Base-by-base conservation (phyloP, 257 asterid genomes). In the Anisodus tanguticus region DNA sequence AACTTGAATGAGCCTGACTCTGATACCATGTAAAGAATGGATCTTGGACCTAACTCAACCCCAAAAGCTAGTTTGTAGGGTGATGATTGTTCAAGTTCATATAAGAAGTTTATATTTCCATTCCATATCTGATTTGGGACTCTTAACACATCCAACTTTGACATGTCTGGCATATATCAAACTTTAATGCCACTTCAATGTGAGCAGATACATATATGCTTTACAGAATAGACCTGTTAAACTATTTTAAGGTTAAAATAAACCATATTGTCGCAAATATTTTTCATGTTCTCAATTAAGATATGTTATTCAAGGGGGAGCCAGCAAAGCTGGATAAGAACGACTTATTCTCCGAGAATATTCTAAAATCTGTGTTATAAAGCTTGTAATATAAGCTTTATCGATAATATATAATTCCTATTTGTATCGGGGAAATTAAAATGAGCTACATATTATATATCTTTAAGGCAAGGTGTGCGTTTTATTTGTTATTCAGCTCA, bases 261-360 rank as follows among this genome's bases (percentile, higher is more conserved):
- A 74, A 3, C 45, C 45, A 3, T 41, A 5, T 41, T 41, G n/a
- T 5, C 51, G 22, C 62, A 49, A 49, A 49, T 22, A 19, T 74
- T 11, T 49, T 22, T 47, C 0, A 12, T 74, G 81, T 6, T 74
- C 7, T 6, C 5, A 13, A 37, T 39, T 68, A 12, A 51, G 76
- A 31, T 31, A 68, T 68, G 5, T 49, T 74, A 49, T 74, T 62
- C 62, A 74, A 26, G 22, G 10, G 55, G 31, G 57, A 51, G n/a
- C 13, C 62, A 49, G 62, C 81, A 22, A 45, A 72, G 58, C 37
- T n/a, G 62, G 81, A 74, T 74, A 74, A 74, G 81, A 8, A 49
- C 57, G 81, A 74, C 10, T 22, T 74, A 74, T 74, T 74, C 62
- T 49, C 12, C 45, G 1, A 49, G 19, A 74, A 74, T 74, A 49